These are phyloP conservation scores for Phtheirospermum japonicum DNA, from an alignment of 257 asterid species.

Conservation along the genomic window DNA sequence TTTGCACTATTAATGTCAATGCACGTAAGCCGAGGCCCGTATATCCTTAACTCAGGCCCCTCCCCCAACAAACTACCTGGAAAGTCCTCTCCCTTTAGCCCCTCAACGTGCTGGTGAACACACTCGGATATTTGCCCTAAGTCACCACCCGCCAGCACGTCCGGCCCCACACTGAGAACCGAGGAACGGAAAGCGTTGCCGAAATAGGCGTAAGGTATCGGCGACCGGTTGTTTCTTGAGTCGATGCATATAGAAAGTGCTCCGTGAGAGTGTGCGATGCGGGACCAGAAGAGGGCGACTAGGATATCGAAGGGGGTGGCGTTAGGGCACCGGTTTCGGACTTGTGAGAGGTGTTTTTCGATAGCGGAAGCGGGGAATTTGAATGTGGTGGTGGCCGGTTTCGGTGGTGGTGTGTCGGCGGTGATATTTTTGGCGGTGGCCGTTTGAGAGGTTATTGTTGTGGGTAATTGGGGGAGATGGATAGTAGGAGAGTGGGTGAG, in stretches of 20 bases:
- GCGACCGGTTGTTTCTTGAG: conserved; percentile 35
- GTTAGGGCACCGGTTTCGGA: conserved; percentile 36
- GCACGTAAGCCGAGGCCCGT: conserved; percentile 42
- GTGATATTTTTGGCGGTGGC: too few species aligned
- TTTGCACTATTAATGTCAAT: conserved; percentile 7
- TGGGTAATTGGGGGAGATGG: conserved; percentile 25
- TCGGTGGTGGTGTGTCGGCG: not conserved
- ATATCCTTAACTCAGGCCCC: conserved; percentile 25
- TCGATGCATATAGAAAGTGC: conserved; percentile 45
- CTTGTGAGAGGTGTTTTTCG: conserved; percentile 31
- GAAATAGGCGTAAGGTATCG: conserved; percentile 32
- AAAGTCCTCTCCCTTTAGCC: conserved; percentile 2
- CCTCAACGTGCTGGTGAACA: conserved; percentile 37
- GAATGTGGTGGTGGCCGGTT: conserved; percentile 37
- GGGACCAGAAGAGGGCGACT: conserved; percentile 56
- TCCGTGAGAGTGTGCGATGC: conserved; percentile 24
- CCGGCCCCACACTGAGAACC: conserved; percentile 21
- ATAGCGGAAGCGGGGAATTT: conserved; percentile 38
- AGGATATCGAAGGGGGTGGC: conserved; percentile 58
- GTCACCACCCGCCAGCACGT: conserved; percentile 23
- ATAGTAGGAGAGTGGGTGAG: conserved; percentile 40
- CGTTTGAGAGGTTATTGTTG: not conserved
- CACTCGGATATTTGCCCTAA: conserved; percentile 25
- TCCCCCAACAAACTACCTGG: conserved; percentile 17
- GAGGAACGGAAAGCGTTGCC: conserved; percentile 55